Evolutionary conservation across 108 stramenopile genomes (phyloP), one percentile per base, ranked within the genome.

Genomic region (Cyclotella cryptica): DNA sequence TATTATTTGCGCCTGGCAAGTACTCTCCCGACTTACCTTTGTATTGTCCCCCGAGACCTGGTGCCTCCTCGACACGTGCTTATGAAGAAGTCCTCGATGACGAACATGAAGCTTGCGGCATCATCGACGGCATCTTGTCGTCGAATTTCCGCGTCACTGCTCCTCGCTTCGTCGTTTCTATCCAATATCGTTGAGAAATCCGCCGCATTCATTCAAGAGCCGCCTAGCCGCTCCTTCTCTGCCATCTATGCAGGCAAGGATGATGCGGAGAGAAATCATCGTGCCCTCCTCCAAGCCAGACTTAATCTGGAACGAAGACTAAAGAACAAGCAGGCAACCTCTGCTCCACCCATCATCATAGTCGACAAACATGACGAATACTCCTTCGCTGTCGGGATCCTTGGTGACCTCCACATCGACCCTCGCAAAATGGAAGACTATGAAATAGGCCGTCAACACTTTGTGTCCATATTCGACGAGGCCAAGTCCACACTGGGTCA

Each of bases 361-460:
- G 35, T 6, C 8, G 19, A 19, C 19, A 19, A 65, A 26, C 44
- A 65, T 10, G 64, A 65, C 45, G 24, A 46, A 21, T 54, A 73
- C 21, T 72, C 71, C 1, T 89, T 86, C 52, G 58, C 66, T 14
- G 69, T 89, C 7, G 75, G 74, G 2, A 72, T 88, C 15, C 68
- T 89, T 15, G 88, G 89, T 8, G 89, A 90, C 26, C 47, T 90
- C 6, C 89, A 90, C 72, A 77, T 90, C 30, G 82, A 83, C 71
- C 82, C 82, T n/a, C 82, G 82, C 18, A 74, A 83, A 61, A 83
- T 78, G 82, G 72, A 83, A 52, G 82, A 83, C 47, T 83, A 78
- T 44, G 52, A 9, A 21, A 60, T 35, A 18, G 77, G 82, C 35
- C 71, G 77, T 40, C 40, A 52, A 45, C 82, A 78, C 28, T 58